phyloP scores from a whole-genome alignment of 2,329 filamentous ascomycete species.

The Colletotrichum australisinense region DNA sequence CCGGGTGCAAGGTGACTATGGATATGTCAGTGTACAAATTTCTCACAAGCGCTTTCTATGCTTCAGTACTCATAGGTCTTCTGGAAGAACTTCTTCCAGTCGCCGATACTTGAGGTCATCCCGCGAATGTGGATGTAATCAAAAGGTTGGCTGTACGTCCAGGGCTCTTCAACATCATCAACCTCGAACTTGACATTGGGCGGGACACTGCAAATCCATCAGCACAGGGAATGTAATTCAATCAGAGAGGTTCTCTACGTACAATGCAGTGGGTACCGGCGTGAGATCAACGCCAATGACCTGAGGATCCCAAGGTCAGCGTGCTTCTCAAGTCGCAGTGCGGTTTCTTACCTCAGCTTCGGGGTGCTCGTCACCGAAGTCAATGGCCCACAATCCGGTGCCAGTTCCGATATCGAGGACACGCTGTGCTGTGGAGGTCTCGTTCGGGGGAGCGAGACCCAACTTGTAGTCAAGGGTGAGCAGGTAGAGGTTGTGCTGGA shows the following conservation, averaged over 20 bases:
- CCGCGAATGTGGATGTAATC: conserved; percentile 36
- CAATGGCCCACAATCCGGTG: conserved; percentile 27
- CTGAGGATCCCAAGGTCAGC: too few relatives aligned
- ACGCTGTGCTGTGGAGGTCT: conserved; percentile 33
- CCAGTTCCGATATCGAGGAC: conserved; percentile 30
- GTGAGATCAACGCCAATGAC: conserved; percentile 38
- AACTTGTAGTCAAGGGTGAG: conserved; percentile 46
- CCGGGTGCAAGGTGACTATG: conserved; percentile 48
- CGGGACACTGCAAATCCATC: conserved; percentile 50
- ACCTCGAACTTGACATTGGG: conserved; percentile 62
- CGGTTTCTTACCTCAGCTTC: conserved; percentile 39
- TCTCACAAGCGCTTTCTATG: too few relatives aligned
- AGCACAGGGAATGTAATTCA: too few relatives aligned
- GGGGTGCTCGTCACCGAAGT: conserved; percentile 39
- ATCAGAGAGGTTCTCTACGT: too few relatives aligned
- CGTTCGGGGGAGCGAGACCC: conserved; percentile 39
- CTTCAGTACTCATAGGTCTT: conserved; percentile 39
- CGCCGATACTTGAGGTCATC: conserved; percentile 53
- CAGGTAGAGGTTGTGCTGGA: conserved; percentile 49
- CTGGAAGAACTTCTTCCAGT: conserved; percentile 53
- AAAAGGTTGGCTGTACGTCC: not conserved
- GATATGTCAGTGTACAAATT: not conserved
- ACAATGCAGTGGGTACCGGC: conserved; percentile 45
- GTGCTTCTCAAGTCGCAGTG: too few relatives aligned
- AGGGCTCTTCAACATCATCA: not conserved